Base-by-base conservation (phyloP, 1,284 basidiomycete species). In the Sporisorium reilianum region DNA sequence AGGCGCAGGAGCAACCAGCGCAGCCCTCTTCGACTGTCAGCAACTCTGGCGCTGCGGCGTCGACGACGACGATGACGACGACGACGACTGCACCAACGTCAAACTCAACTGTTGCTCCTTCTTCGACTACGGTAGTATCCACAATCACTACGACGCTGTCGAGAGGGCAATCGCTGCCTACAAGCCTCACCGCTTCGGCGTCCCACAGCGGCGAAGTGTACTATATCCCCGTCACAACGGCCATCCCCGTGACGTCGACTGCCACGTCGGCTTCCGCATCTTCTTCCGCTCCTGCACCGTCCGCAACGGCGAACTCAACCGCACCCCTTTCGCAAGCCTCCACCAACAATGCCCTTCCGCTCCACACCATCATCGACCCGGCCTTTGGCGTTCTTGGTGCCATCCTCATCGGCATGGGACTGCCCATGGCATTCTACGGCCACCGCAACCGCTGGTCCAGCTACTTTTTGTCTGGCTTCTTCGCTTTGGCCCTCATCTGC, bases 341-440 rank as follows among this genome's bases (percentile, higher is more conserved):
- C 9, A 18, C 50, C 25, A 50, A 22, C 54, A 38, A n/a, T 16
- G 44, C 48, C 18, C 61, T 79, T 1, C 77, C 79, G 1, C 75
- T 80, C 10, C 40, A 72, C 36, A 79, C 72, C 26, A 32, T 87
- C 79, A 87, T 97, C 53, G 93, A 95, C 80, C 92, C 93, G 16
- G 93, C 91, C 16, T 97, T 95, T 85, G 94, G 91, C 36, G 91
- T 95, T 14, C 89, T 95, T 8, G 95, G 95, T 53, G 93, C 89
- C 8, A 85, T 97, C 73, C 90, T 97, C 81, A 94, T 97, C 77
- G 79, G 96, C 53, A 93, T 92, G 8, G 95, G 95, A 60, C 87
- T 95, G 16, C 93, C 94, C 4, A 93, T 93, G 69, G 91, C 92
- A 0, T 93, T 94, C 78, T 90, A 93, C 85, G 95, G 95, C 22